Conservation (phyloP, 768 basidiomycete species). For the Cystofilobasidium ferigula region DNA sequence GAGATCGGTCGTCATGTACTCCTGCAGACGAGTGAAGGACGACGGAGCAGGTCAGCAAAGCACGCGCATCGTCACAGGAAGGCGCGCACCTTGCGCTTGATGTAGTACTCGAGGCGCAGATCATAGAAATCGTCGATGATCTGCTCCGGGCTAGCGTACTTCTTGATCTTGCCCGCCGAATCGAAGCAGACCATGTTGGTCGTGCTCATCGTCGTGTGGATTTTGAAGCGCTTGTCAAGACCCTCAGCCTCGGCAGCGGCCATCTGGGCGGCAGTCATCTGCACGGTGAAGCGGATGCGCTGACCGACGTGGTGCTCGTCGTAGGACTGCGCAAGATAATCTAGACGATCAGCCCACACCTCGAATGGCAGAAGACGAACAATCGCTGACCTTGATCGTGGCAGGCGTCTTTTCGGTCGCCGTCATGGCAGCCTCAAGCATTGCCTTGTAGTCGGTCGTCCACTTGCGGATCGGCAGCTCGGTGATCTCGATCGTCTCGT, state of each 20-base stretch:
- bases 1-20: constrained; percentile 70
- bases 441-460: constrained; percentile 86
- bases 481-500: constrained; percentile 84
- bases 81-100: constrained; percentile 73
- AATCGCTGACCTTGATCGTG: constrained; percentile 54
- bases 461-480: constrained; percentile 91
- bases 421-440: constrained; percentile 70
- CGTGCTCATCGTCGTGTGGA: constrained; percentile 70
- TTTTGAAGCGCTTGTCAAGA: constrained; percentile 79
- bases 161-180: constrained; percentile 87
- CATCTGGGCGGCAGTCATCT: constrained; percentile 66
- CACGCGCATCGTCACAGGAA: neutral
- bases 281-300: constrained; percentile 77
- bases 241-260: constrained; percentile 83
- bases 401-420: constrained; percentile 68
- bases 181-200: constrained; percentile 99
- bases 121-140: constrained; percentile 90
- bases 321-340: constrained; percentile 58
- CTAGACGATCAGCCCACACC: too few species aligned
- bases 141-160: constrained; percentile 77
- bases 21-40: constrained; percentile 44
- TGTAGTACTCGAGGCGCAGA: constrained; percentile 75
- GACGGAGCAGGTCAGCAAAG: neutral
- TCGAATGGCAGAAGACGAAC: too few species aligned
- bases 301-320: constrained; percentile 91